Evolutionary conservation across 257 asterid species (phyloP).

Genomic region (Primulina huaijiensis): DNA sequence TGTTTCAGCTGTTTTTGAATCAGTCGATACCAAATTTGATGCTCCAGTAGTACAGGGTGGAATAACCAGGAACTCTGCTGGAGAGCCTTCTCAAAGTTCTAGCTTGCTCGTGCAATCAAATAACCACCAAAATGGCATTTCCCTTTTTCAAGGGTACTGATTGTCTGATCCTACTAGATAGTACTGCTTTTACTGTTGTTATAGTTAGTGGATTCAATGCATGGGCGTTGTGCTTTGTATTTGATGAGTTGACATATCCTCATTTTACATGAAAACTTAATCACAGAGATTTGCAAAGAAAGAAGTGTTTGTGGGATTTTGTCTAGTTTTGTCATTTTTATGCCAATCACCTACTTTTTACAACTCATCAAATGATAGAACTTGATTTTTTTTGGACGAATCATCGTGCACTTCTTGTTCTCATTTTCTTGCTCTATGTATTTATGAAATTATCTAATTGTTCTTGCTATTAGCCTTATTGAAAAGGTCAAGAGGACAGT

Average conservation of each 20-base stretch:
- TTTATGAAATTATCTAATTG: conserved; percentile 12
- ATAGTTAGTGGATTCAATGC: not conserved
- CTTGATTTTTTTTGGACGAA: conserved; percentile 9
- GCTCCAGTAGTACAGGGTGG: conserved; percentile 61
- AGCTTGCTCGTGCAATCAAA: conserved; percentile 35
- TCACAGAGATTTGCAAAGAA: conserved; percentile 1
- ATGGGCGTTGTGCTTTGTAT: conserved; percentile 1
- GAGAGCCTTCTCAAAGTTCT: conserved; percentile 43
- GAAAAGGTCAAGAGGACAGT: conserved; percentile 82
- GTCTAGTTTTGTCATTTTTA: not conserved
- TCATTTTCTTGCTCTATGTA: not conserved
- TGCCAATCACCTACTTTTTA: conserved; percentile 2
- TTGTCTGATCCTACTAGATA: conserved; percentile 13
- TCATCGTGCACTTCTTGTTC: conserved; percentile 4
- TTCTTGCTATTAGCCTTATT: conserved; percentile 37
- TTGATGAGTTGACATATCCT: conserved; percentile 4
- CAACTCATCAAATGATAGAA: not conserved
- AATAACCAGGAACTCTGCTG: conserved; percentile 39
- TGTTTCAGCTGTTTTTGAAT: conserved; percentile 35
- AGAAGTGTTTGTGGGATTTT: not conserved
- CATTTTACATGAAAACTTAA: not conserved
- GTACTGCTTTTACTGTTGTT: not conserved
- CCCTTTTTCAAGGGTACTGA: conserved; percentile 80
- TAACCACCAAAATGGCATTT: conserved; percentile 51
- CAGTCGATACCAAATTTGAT: conserved; percentile 36